phyloP scores from a whole-genome alignment of 2,329 filamentous ascomycete genomes.

The Colletotrichum orbiculare region DNA sequence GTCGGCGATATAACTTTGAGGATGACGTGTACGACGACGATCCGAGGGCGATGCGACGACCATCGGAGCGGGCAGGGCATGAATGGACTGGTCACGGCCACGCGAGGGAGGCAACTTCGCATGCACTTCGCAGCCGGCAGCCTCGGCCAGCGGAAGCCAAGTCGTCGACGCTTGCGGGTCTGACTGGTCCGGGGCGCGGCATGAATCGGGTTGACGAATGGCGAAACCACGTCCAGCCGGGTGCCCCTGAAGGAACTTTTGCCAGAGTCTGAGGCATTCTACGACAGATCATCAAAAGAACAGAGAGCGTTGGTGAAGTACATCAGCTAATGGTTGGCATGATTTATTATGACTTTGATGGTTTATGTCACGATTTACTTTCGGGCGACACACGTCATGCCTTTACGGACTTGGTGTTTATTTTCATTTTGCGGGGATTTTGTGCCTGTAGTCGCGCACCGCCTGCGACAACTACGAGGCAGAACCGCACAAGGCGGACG shows the following conservation, averaged over 20 bases:
- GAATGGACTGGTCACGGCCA: conserved; percentile 44
- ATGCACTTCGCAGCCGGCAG: conserved; percentile 44
- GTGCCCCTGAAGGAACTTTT: conserved; percentile 49
- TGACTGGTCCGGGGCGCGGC: conserved; percentile 57
- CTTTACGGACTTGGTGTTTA: too few relatives aligned
- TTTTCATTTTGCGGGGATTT: background rate
- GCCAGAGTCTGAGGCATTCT: conserved; percentile 5
- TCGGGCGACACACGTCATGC: too few relatives aligned
- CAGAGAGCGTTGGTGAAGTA: background rate
- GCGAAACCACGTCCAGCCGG: conserved; percentile 59
- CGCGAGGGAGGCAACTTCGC: conserved; percentile 46
- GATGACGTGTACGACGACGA: conserved; percentile 52
- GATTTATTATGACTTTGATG: too few relatives aligned
- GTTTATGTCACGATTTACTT: too few relatives aligned
- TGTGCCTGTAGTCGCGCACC: conserved; percentile 15
- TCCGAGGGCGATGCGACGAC: conserved; percentile 43
- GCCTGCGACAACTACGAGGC: too few relatives aligned
- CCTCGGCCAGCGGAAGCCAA: conserved; percentile 43
- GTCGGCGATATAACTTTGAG: conserved; percentile 55
- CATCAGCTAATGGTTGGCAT: too few relatives aligned
- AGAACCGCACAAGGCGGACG: conserved; percentile 7
- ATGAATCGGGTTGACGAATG: conserved; percentile 61
- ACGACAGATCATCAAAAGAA: conserved; percentile 23
- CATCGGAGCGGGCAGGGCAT: conserved; percentile 44
- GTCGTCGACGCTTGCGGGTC: conserved; percentile 59